These are phyloP conservation scores for Polygonum aviculare DNA, from an alignment of 148 eudicot genomes.

Conservation along the genomic window DNA sequence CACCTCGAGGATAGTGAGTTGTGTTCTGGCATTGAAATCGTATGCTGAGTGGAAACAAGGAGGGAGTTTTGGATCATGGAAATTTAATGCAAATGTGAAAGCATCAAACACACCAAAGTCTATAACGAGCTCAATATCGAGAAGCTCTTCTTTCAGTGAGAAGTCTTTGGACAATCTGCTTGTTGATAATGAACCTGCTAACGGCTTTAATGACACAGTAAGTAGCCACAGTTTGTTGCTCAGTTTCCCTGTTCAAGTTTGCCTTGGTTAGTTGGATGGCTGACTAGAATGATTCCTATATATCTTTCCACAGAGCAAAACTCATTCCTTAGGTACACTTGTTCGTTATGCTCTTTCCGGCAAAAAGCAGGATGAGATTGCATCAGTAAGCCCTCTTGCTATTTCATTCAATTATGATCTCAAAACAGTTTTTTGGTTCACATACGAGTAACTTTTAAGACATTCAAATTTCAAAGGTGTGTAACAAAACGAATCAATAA, in stretches of 20 bases:
- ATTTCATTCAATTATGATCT: background rate
- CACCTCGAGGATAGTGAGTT: conserved; percentile 68
- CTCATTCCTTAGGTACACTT: conserved; percentile 42
- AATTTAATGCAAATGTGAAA: conserved; percentile 47
- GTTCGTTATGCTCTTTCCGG: conserved; percentile 58
- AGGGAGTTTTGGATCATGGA: conserved; percentile 61
- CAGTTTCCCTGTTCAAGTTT: background rate
- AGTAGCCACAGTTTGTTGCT: background rate
- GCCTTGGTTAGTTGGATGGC: background rate
- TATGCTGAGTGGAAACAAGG: conserved; percentile 62
- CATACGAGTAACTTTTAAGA: background rate
- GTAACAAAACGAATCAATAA: no score
- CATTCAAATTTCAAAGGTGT: background rate
- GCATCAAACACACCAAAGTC: conserved; percentile 35
- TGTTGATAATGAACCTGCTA: conserved; percentile 34
- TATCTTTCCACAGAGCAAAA: conserved; percentile 33
- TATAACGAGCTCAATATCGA: conserved; percentile 43
- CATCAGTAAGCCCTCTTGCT: conserved; percentile 41
- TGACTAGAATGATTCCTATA: background rate
- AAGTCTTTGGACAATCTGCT: conserved; percentile 35
- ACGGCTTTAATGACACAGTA: conserved; percentile 13
- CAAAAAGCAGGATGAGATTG: conserved; percentile 75
- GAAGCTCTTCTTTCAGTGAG: conserved; percentile 45
- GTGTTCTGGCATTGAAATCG: conserved; percentile 69
- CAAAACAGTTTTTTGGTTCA: background rate